Percentiles rank a stretch among this genome's conserved stretches.
Evolutionary conservation across 805 yeast species (phyloP).

Genomic region (Wickerhamiella lipophila): DNA sequence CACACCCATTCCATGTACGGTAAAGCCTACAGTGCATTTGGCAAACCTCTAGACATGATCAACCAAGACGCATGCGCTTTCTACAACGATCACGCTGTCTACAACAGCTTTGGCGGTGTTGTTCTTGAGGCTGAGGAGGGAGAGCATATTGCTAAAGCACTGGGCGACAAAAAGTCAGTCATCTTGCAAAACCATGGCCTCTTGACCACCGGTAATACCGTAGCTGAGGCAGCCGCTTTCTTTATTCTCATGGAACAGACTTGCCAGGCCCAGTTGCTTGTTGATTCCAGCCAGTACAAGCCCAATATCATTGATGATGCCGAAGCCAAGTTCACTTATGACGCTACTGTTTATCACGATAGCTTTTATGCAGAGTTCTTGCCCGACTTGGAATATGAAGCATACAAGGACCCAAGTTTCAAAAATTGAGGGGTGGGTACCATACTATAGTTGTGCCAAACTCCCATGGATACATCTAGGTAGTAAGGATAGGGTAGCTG

Average conservation of each 20-base stretch:
- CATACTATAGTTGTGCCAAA: too few relatives aligned
- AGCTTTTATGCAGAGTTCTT: conserved; percentile 61
- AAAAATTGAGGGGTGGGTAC: not conserved
- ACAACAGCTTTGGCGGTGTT: conserved; percentile 63
- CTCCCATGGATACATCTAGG: too few relatives aligned
- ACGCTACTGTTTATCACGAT: conserved; percentile 51
- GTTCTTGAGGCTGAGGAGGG: conserved; percentile 60
- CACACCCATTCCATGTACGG: conserved; percentile 58
- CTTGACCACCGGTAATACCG: conserved; percentile 54
- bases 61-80: conserved; percentile 66
- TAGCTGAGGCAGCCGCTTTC: conserved; percentile 62
- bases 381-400: conserved; percentile 48
- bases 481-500: too few relatives aligned
- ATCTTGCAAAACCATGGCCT: conserved; percentile 65
- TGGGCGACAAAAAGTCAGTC: conserved; percentile 43
- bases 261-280: conserved; percentile 54
- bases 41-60: conserved; percentile 59
- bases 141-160: conserved; percentile 42
- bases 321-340: conserved; percentile 54
- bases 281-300: conserved; percentile 40
- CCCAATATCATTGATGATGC: conserved; percentile 42
- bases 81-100: conserved; percentile 54
- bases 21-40: conserved; percentile 53
- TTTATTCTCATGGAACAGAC: conserved; percentile 50
- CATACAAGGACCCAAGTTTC: conserved; percentile 13